Evolutionary conservation across 352 stramenopile species (phyloP), one percentile per base, ranked within the genome.

Genomic region (Pythium phragmiticola): DNA sequence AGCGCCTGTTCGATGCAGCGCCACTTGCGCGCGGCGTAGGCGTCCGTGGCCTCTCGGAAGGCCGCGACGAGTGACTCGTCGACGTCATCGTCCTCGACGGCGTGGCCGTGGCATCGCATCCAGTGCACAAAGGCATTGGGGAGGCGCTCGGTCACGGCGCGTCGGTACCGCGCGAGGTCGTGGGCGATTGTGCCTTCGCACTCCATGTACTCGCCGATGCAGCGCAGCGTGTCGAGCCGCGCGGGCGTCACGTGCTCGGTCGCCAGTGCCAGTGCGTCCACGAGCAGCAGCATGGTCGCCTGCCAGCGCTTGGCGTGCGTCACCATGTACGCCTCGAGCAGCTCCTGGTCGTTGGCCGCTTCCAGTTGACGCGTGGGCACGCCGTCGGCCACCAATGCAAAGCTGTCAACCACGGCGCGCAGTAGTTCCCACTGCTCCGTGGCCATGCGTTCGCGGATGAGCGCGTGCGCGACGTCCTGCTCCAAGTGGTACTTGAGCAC

Each of bases 401-500:
- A 89, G 63, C 79, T 89, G 45, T 68, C 62, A n/a, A 90, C 79
- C 28, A 94, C 88, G 33, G 84, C 71, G 49, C 73, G 69, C 8
- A 91, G 63, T 42, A 94, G 58, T 9, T 58, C 61, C 73, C 74
- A 82, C 65, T 94, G 79, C 66, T 92, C 79, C 11, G 74, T 69
- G 36, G 86, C 72, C 5, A 94, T 65, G 11, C 70, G 77, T 48
- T 81, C 52, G n/a, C 75, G 81, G 17, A 92, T 73, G 33, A 86
- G 64, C 53, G 82, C 66, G 59, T 83, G 69, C 14, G 78, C 68
- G 17, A 94, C 82, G 57, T 94, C 85, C 65, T 94, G 85, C 54
- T 94, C 85, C 16, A 94, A 78, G 68, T 92, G 85, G 70, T 94
- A 94, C 53, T 92, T 80, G 43, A 94, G 76, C 47, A 92, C 84